Percentiles rank a stretch among this genome's conserved stretches.
These are phyloP conservation scores for Penicillium sp. DNA, from an alignment of 2,329 filamentous ascomycete species.

Conservation along the genomic window DNA sequence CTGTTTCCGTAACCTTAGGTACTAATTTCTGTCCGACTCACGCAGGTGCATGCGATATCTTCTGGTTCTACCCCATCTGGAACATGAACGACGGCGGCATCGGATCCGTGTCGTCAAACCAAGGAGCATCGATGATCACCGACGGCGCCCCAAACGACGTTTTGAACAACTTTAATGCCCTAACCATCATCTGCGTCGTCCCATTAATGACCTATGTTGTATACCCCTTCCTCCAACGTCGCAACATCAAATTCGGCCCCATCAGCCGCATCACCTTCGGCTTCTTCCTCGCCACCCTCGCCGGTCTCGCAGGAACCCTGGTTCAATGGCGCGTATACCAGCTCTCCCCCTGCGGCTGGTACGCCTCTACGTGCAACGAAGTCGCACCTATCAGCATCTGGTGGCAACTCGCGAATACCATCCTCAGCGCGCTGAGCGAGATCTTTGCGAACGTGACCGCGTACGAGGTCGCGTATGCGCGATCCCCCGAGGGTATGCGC, in stretches of 20 bases:
- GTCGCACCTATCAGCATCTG: slow-evolving; percentile 46
- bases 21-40: too few relatives aligned
- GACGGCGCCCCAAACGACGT: slow-evolving; percentile 56
- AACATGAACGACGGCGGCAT: slow-evolving; percentile 50
- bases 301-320: slow-evolving; percentile 41
- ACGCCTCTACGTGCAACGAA: slow-evolving; percentile 41
- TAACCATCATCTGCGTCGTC: slow-evolving; percentile 51
- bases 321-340: slow-evolving; percentile 52
- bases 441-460: slow-evolving; percentile 48
- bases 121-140: slow-evolving; percentile 52
- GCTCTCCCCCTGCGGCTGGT: slow-evolving; percentile 46
- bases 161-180: slow-evolving; percentile 53
- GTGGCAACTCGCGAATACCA: slow-evolving; percentile 44
- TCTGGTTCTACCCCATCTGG: slow-evolving; percentile 44
- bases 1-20: background rate
- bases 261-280: slow-evolving; percentile 55
- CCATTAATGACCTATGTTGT: slow-evolving; percentile 53
- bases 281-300: slow-evolving; percentile 52
- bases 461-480: slow-evolving; percentile 49
- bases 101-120: slow-evolving; percentile 51
- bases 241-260: slow-evolving; percentile 50
- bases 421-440: slow-evolving; percentile 43
- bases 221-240: slow-evolving; percentile 48
- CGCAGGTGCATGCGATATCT: slow-evolving; percentile 35
- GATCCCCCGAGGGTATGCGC: slow-evolving; percentile 46